Base-by-base conservation (phyloP, 768 basidiomycete species). In the Pulveroboletus sp. region DNA sequence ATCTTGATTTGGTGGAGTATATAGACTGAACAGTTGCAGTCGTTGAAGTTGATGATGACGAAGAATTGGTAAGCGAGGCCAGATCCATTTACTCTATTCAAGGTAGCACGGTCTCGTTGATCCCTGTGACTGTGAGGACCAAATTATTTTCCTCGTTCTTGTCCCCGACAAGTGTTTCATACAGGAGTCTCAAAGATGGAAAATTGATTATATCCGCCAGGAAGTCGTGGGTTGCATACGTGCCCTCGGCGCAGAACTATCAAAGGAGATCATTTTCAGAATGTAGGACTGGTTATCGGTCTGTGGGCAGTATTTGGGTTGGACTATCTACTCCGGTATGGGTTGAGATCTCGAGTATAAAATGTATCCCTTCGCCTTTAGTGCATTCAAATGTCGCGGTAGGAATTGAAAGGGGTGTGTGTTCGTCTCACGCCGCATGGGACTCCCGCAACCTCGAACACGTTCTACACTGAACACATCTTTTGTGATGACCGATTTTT, bases 161-260 rank as follows among this genome's bases (percentile, higher is more conserved):
- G 24, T 39, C 7, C 12, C 57, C 49, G 50, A 62, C 38, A 18
- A 40, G 8, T 32, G 17, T 12, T 46, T 55, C 28, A 14, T 18
- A 24, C 18, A 64, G 64, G 44, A 59, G 64, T 52, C 58, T 10
- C 6, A 21, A 35, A 52, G 65, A 39, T 71, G 74, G 67, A 54
- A 61, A 5, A 55, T 58, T 14, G 49, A 61, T 14, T 51, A 69
- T 41, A 52, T 65, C 15, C 69, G 71, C 15, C 43, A 58, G 11
- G 72, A 70, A 28, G 64, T 78, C 24, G 56, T 71, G 11, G 57
- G 60, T n/a, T 81, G 78, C 51, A 64, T 79, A 21, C 64, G 60
- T 33, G 76, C 70, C 3, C 58, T 82, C 30, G 78, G 80, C 6
- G 33, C 50, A n/a, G 70, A 73, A 32, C 39, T 80, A 26, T 66